Conservation (phyloP, 495 filamentous ascomycete species). For the Annulohypoxylon stygium region DNA sequence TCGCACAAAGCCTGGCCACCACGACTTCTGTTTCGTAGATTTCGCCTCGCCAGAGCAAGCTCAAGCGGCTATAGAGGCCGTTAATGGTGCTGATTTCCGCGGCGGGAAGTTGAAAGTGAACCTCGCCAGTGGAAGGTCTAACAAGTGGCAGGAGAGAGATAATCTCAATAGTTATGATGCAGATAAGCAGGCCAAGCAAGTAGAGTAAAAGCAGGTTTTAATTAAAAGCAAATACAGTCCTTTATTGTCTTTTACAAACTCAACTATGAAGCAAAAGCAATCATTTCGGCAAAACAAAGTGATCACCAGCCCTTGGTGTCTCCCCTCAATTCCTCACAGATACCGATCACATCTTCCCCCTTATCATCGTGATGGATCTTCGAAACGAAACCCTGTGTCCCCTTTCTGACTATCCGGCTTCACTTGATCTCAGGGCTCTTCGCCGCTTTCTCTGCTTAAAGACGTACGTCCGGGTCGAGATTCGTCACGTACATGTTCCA, state of each 20-base stretch:
- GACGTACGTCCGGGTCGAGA: too few species aligned
- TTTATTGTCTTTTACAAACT: neutral
- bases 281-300: neutral
- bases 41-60: slow-evolving; percentile 69
- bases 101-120: slow-evolving; percentile 43
- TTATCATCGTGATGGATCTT: neutral
- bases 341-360: neutral
- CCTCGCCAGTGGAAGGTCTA: slow-evolving; percentile 37
- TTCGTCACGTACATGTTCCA: too few species aligned
- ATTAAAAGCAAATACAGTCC: neutral
- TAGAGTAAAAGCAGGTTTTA: neutral
- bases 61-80: slow-evolving; percentile 54
- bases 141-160: slow-evolving; percentile 45
- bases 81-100: slow-evolving; percentile 48
- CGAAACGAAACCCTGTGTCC: too few species aligned
- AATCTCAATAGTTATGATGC: slow-evolving; percentile 18
- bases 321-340: neutral
- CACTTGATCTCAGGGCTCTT: too few species aligned
- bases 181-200: neutral
- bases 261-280: neutral
- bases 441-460: too few species aligned
- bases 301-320: neutral
- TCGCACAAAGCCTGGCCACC: slow-evolving; percentile 65
- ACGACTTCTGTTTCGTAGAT: slow-evolving; percentile 79
- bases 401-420: too few species aligned